Evolutionary conservation across 176 grass and related monocot genomes (phyloP).

Genomic region (Elaeis guineensis): DNA sequence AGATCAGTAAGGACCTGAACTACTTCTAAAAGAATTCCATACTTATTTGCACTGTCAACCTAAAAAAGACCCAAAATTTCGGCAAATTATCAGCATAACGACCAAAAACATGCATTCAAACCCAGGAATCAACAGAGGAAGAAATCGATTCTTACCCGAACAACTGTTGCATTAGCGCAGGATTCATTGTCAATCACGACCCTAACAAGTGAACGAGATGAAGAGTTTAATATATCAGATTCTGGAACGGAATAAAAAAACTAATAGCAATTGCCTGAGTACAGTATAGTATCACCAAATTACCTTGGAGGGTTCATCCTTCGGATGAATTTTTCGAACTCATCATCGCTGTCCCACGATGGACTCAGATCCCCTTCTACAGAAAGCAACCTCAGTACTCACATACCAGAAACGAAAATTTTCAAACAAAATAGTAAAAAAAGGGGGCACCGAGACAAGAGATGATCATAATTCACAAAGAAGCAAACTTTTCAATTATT

Average conservation of each 20-base stretch:
- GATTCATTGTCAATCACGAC: slow-evolving; percentile 68
- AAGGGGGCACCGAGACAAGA: no score
- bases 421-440: no score
- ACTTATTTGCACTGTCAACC: slow-evolving; percentile 91
- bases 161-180: slow-evolving; percentile 60
- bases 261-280: no score
- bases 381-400: not conserved
- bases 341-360: slow-evolving; percentile 64
- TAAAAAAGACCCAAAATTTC: slow-evolving; percentile 1
- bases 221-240: not conserved
- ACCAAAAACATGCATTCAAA: not conserved
- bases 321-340: slow-evolving; percentile 89
- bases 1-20: slow-evolving; percentile 82
- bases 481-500: no score
- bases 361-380: slow-evolving; percentile 46
- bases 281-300: not conserved
- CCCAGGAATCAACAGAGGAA: not conserved
- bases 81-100: no score
- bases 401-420: no score
- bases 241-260: no score
- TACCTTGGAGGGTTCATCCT: slow-evolving; percentile 98
- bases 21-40: slow-evolving; percentile 84
- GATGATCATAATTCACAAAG: no score
- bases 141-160: slow-evolving; percentile 36
- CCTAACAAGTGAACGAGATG: slow-evolving; percentile 28